Evolutionary conservation across 257 asterid genomes (phyloP).

Genomic region (Solanum chilense): DNA sequence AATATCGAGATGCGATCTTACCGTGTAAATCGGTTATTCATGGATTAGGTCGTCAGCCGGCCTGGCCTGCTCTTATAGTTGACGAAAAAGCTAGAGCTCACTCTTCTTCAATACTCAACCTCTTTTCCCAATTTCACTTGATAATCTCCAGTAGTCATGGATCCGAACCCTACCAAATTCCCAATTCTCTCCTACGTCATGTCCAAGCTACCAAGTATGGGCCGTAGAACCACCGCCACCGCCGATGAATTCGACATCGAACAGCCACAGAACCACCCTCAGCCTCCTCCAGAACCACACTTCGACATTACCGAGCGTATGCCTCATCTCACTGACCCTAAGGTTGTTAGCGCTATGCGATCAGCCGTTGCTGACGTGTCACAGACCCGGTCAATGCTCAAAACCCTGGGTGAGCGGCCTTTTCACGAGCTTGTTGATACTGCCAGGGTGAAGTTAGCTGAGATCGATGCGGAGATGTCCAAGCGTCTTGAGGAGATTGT

Average conservation of each 20-base stretch:
- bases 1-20: not conserved
- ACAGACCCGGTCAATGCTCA: slow-evolving; percentile 62
- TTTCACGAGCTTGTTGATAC: slow-evolving; percentile 82
- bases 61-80: not conserved
- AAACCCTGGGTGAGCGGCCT: slow-evolving; percentile 65
- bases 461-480: slow-evolving; percentile 35
- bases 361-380: slow-evolving; percentile 65
- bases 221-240: slow-evolving; percentile 21
- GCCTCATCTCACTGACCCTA: slow-evolving; percentile 77
- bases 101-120: not conserved
- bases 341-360: slow-evolving; percentile 60
- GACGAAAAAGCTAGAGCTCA: not conserved
- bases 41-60: not conserved
- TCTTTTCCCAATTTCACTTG: not conserved
- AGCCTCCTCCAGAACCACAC: slow-evolving; percentile 38
- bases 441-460: slow-evolving; percentile 51
- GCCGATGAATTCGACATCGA: slow-evolving; percentile 54
- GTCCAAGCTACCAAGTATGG: slow-evolving; percentile 59
- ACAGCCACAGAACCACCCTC: slow-evolving; percentile 29
- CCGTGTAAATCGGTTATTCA: not conserved
- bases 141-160: slow-evolving; percentile 28
- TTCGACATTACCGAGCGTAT: slow-evolving; percentile 76
- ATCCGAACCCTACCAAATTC: slow-evolving; percentile 71
- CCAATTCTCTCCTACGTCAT: slow-evolving; percentile 87
- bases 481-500: slow-evolving; percentile 24